Base-by-base conservation (phyloP, 2,329 filamentous ascomycete genomes). In the Rasamsonia emersonii region DNA sequence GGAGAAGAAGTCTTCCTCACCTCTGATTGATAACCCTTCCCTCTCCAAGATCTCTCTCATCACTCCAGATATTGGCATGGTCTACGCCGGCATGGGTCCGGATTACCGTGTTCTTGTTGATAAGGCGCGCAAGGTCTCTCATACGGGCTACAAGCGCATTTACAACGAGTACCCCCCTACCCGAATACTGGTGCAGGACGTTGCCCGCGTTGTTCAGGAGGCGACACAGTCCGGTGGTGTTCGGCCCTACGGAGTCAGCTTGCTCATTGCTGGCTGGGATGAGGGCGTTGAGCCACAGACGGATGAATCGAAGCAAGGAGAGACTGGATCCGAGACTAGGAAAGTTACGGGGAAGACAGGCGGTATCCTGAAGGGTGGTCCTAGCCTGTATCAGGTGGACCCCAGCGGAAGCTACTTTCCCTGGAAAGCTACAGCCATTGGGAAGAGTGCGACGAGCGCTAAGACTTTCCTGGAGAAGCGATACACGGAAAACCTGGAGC, bases 121-220 rank as follows among this genome's bases (percentile, higher is more conserved):
- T 71, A 89, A 88, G 64, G 91, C 91, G 49, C 86, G 91, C 58
- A 98, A 96, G 67, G 91, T 95, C 47, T 94, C 88, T 35, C 91
- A 98, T 68, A 93, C 91, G 28, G 82, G 80, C 62, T 98, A 98
- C 79, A 98, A 98, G 77, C 86, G 91, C 63, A 88, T 98, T 70
- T 98, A 98, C 73, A 98, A 98, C 68, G 91, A 98, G 69, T 98
- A 98, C 69, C 91, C 91, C n/a, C 91, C 91, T 4, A 98, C 91
- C 36, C 80, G 91, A 61, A 98, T 98, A 81, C 76, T 98, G 67
- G 91, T 98, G 36, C 91, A 98, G 66, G 91, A 98, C 54, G 88
- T 98, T 36, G 91, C 91, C 38, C 77, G 86, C 44, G 89, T 96
- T 46, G 95, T 98, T 81, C 91, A 98, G 67, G 91, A 98, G 67